phyloP scores from a whole-genome alignment of 148 eudicot species.

The Rhododendron williamsianum region DNA sequence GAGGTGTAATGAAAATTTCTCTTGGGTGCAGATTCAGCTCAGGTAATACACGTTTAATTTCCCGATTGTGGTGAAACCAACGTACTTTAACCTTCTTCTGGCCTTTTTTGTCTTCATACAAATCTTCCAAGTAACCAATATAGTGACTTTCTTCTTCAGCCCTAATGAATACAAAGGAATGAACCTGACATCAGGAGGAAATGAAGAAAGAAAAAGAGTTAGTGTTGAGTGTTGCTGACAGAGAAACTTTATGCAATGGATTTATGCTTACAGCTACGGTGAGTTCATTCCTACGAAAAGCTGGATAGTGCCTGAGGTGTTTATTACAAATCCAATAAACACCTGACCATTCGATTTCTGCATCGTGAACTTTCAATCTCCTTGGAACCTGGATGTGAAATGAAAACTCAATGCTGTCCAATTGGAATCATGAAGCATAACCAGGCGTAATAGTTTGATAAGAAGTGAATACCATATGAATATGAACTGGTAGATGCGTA shows the following conservation, averaged over 20 bases:
- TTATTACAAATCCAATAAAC: constrained; percentile 22
- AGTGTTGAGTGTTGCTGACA: not conserved
- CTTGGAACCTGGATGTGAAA: constrained; percentile 26
- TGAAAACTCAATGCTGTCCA: not conserved
- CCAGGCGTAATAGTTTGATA: not conserved
- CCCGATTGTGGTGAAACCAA: constrained; percentile 21
- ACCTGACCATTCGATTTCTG: constrained; percentile 26
- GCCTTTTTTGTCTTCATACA: constrained; percentile 26
- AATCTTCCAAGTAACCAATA: constrained; percentile 25
- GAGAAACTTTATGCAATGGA: not conserved
- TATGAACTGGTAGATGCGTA: constrained; percentile 7
- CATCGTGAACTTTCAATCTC: constrained; percentile 20
- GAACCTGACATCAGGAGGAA: constrained; percentile 15
- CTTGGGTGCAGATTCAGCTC: constrained; percentile 17
- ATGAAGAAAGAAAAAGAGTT: not conserved
- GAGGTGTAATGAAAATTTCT: constrained; percentile 27
- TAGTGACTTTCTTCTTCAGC: constrained; percentile 19
- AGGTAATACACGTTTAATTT: constrained; percentile 5
- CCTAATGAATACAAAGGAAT: constrained; percentile 25
- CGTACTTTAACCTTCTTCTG: constrained; percentile 26
- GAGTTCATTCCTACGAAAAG: constrained; percentile 16
- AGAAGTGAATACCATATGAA: constrained; percentile 19
- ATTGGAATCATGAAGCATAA: not conserved
- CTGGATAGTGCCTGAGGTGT: constrained; percentile 24
- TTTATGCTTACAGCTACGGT: constrained; percentile 19